These are phyloP conservation scores for Blumeria graminis DNA, from an alignment of 2,329 filamentous ascomycete species.

Conservation along the genomic window DNA sequence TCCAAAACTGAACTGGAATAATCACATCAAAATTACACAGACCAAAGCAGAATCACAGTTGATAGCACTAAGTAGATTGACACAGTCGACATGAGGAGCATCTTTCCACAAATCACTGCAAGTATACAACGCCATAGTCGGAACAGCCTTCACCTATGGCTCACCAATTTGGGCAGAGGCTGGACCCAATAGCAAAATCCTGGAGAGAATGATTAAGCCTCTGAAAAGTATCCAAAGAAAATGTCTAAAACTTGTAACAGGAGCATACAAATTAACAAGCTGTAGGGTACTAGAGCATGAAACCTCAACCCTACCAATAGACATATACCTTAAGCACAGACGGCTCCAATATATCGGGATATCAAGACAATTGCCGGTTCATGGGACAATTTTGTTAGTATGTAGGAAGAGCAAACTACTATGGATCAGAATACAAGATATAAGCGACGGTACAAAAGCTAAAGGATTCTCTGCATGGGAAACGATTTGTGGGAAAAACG, in stretches of 20 bases:
- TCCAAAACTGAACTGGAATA: neutral
- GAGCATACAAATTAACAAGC: too few relatives aligned
- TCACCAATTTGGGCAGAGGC: neutral
- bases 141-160: slow-evolving; percentile 1
- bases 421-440: neutral
- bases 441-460: neutral
- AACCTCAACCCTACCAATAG: neutral
- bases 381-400: neutral
- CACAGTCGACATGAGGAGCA: neutral
- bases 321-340: neutral
- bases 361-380: neutral
- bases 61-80: neutral
- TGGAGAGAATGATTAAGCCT: too few relatives aligned
- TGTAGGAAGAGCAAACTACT: neutral
- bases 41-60: neutral
- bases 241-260: too few relatives aligned
- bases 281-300: too few relatives aligned
- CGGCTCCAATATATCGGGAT: neutral
- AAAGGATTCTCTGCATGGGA: neutral
- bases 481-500: neutral
- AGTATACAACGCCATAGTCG: neutral
- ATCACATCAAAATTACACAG: neutral
- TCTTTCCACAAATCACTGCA: neutral
- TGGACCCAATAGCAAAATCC: too few relatives aligned
- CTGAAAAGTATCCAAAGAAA: too few relatives aligned